These are phyloP conservation scores for Thermothelomyces thermophilus DNA, from an alignment of 2,329 filamentous ascomycete species.

Conservation along the genomic window DNA sequence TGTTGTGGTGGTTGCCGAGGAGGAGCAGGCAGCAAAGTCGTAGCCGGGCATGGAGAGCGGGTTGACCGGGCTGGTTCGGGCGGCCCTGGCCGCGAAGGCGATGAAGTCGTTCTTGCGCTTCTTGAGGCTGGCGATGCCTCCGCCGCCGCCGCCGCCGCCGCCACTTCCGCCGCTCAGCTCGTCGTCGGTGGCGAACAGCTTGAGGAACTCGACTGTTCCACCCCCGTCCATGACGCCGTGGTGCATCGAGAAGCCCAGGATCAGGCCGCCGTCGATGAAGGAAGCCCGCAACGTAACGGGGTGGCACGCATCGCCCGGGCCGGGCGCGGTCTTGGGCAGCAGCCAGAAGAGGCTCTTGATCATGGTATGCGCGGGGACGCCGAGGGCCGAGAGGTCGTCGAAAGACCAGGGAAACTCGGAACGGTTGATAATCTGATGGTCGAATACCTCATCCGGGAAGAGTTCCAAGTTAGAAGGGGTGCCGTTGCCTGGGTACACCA, in stretches of 20 bases:
- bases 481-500: neutral
- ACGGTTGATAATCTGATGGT: neutral
- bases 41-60: neutral
- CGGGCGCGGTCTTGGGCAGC: neutral
- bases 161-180: too few relatives aligned
- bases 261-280: constrained; percentile 11
- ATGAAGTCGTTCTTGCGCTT: neutral
- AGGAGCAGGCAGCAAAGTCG: too few relatives aligned
- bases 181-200: neutral
- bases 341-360: constrained; percentile 11
- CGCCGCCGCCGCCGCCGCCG: too few relatives aligned
- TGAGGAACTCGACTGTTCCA: neutral
- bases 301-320: neutral
- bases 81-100: neutral
- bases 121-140: neutral
- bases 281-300: neutral
- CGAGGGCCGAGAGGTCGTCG: neutral
- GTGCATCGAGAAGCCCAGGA: constrained; percentile 12
- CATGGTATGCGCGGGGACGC: neutral
- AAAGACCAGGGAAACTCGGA: neutral
- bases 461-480: neutral
- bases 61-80: neutral
- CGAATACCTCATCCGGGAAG: neutral
- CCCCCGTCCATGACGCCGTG: constrained; percentile 14
- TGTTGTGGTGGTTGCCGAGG: too few relatives aligned